These are phyloP conservation scores for Diaporthe citri DNA, from an alignment of 2,329 filamentous ascomycete species.

Conservation along the genomic window DNA sequence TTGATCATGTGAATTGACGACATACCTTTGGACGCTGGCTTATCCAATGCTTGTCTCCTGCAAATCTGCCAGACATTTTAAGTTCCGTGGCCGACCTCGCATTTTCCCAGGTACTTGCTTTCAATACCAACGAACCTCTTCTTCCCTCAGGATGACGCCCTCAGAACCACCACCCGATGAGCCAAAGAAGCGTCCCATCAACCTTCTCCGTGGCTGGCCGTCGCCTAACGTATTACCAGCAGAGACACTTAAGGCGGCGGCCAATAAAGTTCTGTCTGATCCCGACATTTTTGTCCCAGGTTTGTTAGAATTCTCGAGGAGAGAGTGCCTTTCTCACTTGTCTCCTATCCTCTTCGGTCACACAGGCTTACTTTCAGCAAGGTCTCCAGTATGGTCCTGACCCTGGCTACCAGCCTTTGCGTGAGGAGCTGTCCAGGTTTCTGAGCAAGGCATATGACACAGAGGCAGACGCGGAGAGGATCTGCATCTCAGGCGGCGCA, in stretches of 20 bases:
- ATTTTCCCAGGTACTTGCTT: not conserved
- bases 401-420: constrained; percentile 77
- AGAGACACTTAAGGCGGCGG: constrained; percentile 70
- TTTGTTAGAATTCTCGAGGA: constrained; percentile 53
- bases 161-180: constrained; percentile 27
- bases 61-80: not conserved
- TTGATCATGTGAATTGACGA: not conserved
- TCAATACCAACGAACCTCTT: not conserved
- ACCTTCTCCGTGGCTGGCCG: constrained; percentile 79
- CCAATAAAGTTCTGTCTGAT: constrained; percentile 71
- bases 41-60: not conserved
- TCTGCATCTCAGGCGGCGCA: constrained; percentile 88
- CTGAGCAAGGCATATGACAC: constrained; percentile 71
- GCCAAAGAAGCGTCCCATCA: constrained; percentile 62
- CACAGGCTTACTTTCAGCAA: not conserved
- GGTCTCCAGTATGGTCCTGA: constrained; percentile 79
- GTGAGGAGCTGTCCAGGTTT: constrained; percentile 78
- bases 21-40: not conserved
- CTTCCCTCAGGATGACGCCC: constrained; percentile 34
- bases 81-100: not conserved
- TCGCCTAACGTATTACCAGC: constrained; percentile 73
- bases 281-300: constrained; percentile 70
- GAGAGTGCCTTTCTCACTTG: not conserved
- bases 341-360: not conserved
- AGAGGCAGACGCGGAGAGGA: constrained; percentile 64